Base-by-base conservation (phyloP, 768 basidiomycete genomes). In the Mycena floridula region DNA sequence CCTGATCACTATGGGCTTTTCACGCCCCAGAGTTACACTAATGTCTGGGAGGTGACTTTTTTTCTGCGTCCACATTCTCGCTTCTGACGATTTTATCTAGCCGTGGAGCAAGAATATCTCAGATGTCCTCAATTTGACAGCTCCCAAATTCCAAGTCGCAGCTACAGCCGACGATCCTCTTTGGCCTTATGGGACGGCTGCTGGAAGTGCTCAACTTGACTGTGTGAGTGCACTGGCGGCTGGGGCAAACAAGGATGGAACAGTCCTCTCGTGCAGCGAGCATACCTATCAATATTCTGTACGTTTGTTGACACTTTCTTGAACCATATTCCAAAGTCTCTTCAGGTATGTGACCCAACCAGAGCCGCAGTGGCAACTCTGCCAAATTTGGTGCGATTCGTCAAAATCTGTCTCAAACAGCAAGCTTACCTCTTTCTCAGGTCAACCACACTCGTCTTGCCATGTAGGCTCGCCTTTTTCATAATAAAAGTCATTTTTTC, bases 251-350 rank as follows among this genome's bases (percentile, higher is more conserved):
- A 50, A 53, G 6, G 67, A 57, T 23, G 54, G 60, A 44, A 70
- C 71, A n/a, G 70, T 72, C 11, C 63, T 59, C 39, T 64, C 61
- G 3, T 77, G 76, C 50, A 75, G 73, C 48, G 76, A 78, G 54
- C 76, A 76, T 44, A 74, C 73, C 2, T 75, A 77, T 49, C 74
- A 76, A 45, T 77, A 76, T 49, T 73, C 69, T 47, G 74, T 73
- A 48, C 50, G 70, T 54, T 23, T 25, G n/a, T 20, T 12, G 15
- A 6, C 8, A 7, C n/a, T 3, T 37, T 18, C n/a, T 8, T 12
- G 24, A 37, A 12, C 9, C 16, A 32, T 16, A 16, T 32, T 32
- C 28, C 28, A 16, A n/a, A 1, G 21, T 24, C 22, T 11, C 16
- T 20, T 41, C 45, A 68, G 65, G 64, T 69, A 32, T 71, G 69